Evolutionary conservation across 495 filamentous ascomycete genomes (phyloP).

Genomic region (Penicillium samsonianum): DNA sequence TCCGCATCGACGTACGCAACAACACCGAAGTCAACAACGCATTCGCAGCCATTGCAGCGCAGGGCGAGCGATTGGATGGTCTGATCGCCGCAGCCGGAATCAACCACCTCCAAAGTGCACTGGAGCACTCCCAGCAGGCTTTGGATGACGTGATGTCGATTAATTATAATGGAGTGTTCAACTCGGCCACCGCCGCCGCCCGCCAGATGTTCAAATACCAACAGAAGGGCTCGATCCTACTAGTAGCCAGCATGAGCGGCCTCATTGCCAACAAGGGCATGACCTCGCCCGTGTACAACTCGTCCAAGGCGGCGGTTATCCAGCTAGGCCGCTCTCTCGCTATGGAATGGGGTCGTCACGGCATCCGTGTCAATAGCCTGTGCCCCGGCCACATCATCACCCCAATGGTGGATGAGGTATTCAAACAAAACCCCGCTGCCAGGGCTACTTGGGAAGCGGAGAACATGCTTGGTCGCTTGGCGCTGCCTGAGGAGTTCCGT

Average conservation of each 20-base stretch:
- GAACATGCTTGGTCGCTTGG: constrained; percentile 69
- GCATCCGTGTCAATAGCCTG: constrained; percentile 67
- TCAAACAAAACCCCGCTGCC: constrained; percentile 61
- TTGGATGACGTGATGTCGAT: constrained; percentile 68
- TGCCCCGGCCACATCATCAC: constrained; percentile 73
- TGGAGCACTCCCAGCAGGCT: constrained; percentile 67
- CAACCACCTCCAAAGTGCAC: constrained; percentile 69
- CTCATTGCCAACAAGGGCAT: constrained; percentile 77
- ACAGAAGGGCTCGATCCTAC: constrained; percentile 63
- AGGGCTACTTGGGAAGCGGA: constrained; percentile 62
- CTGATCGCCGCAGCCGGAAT: constrained; percentile 80
- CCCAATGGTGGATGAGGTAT: constrained; percentile 69
- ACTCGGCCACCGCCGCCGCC: constrained; percentile 75
- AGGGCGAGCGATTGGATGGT: constrained; percentile 65
- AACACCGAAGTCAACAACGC: constrained; percentile 52
- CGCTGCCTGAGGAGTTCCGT: constrained; percentile 64
- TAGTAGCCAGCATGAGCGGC: constrained; percentile 81
- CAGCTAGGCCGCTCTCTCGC: constrained; percentile 64
- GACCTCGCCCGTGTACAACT: constrained; percentile 67
- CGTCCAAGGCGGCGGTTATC: constrained; percentile 68
- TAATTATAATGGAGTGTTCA: constrained; percentile 76
- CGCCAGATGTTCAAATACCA: constrained; percentile 69
- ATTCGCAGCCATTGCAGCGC: constrained; percentile 55
- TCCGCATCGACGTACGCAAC: constrained; percentile 64
- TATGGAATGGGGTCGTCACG: constrained; percentile 70